These are phyloP conservation scores for Leccinum pachyderme DNA, from an alignment of 1,284 basidiomycete species.

Conservation along the genomic window DNA sequence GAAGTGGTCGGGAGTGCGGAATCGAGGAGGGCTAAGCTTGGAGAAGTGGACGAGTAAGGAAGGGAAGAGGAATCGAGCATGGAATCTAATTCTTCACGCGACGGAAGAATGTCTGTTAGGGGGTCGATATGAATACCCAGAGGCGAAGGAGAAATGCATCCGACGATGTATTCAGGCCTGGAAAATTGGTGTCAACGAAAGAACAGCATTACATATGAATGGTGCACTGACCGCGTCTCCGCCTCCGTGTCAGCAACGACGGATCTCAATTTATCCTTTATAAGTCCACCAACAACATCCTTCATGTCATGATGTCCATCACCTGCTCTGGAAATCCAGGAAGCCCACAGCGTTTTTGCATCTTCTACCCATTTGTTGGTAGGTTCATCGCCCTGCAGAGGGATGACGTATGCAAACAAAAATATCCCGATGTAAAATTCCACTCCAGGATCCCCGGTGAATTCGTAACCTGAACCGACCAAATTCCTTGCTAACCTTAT, in stretches of 20 bases:
- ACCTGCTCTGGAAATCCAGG: slow-evolving; percentile 32
- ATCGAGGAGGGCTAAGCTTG: slow-evolving; percentile 63
- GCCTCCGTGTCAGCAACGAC: slow-evolving; percentile 44
- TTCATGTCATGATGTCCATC: slow-evolving; percentile 13
- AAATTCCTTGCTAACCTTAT: slow-evolving; percentile 18
- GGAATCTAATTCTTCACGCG: slow-evolving; percentile 43
- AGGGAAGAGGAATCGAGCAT: slow-evolving; percentile 44
- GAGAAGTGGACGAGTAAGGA: slow-evolving; percentile 48
- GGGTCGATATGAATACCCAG: slow-evolving; percentile 37
- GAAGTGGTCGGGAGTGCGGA: slow-evolving; percentile 52
- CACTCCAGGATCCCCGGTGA: slow-evolving; percentile 20
- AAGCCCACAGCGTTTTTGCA: slow-evolving; percentile 38
- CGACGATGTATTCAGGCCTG: slow-evolving; percentile 52
- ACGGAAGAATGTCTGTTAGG: slow-evolving; percentile 53
- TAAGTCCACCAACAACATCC: slow-evolving; percentile 28
- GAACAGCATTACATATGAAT: slow-evolving; percentile 1
- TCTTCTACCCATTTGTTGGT: slow-evolving; percentile 18
- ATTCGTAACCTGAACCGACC: slow-evolving; percentile 20
- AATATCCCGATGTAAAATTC: slow-evolving; percentile 24
- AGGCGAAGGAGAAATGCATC: slow-evolving; percentile 32
- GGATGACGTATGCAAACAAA: slow-evolving; percentile 25
- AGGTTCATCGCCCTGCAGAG: slow-evolving; percentile 7
- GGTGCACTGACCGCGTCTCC: slow-evolving; percentile 38
- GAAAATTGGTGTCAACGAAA: not conserved
- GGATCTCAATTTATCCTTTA: slow-evolving; percentile 43